These are phyloP conservation scores for Pyricularia grisea DNA, from an alignment of 2,329 filamentous ascomycete genomes.

Conservation along the genomic window DNA sequence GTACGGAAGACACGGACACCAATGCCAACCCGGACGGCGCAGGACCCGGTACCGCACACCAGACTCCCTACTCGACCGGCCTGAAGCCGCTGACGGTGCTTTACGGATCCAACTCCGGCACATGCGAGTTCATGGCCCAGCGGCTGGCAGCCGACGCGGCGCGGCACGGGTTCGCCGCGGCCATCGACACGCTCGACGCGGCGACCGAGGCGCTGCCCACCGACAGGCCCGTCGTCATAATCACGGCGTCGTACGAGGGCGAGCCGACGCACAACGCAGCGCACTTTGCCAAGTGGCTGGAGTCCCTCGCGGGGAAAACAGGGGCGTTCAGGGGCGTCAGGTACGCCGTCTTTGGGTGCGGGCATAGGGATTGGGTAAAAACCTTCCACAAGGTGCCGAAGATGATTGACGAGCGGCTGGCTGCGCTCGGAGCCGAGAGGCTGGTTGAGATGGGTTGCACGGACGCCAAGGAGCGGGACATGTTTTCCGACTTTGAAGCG, in stretches of 20 bases:
- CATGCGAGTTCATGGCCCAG: background rate
- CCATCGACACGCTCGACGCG: background rate
- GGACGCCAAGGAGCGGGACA: constrained; percentile 35
- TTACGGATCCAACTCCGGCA: background rate
- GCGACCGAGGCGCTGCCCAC: background rate
- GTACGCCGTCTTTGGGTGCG: constrained; percentile 49
- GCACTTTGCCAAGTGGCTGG: constrained; percentile 58
- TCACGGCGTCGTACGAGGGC: constrained; percentile 47
- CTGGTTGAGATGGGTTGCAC: constrained; percentile 32
- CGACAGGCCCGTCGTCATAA: constrained; percentile 46
- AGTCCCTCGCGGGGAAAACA: constrained; percentile 27
- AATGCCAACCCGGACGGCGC: too few relatives aligned
- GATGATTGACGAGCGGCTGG: constrained; percentile 32
- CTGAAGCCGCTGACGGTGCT: background rate
- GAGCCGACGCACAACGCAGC: constrained; percentile 61
- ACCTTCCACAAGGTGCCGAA: constrained; percentile 44
- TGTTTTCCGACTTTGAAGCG: constrained; percentile 39
- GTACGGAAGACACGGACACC: constrained; percentile 32
- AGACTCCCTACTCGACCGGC: background rate
- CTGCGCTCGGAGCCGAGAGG: constrained; percentile 30
- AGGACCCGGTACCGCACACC: background rate
- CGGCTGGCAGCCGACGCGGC: background rate
- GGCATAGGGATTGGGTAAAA: constrained; percentile 21
- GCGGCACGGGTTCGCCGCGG: background rate
- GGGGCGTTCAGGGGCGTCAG: constrained; percentile 44